Percentiles rank a stretch among this genome's conserved stretches.
These are phyloP conservation scores for Pythium coloratum DNA, from an alignment of 352 stramenopile species.

Conservation along the genomic window DNA sequence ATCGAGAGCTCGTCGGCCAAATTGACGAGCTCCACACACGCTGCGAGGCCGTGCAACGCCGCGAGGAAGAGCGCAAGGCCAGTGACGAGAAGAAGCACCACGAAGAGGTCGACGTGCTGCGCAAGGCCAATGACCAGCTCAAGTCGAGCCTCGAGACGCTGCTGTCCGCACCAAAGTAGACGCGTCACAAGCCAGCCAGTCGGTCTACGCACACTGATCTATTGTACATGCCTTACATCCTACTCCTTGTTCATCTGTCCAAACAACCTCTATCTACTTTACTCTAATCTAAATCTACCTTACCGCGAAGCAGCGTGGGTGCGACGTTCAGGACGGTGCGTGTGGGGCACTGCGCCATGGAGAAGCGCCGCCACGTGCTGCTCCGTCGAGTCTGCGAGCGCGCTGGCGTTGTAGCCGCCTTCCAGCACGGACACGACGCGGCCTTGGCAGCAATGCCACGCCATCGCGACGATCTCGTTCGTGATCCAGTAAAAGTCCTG, in stretches of 20 bases:
- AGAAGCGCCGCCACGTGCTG: constrained; percentile 35
- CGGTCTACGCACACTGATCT: not conserved
- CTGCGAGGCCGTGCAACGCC: constrained; percentile 58
- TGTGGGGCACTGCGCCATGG: constrained; percentile 37
- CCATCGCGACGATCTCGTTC: constrained; percentile 42
- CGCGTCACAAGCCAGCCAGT: not conserved
- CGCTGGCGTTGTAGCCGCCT: constrained; percentile 38
- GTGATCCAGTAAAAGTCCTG: constrained; percentile 40
- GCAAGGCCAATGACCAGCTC: constrained; percentile 88
- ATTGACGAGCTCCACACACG: constrained; percentile 71
- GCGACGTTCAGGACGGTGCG: constrained; percentile 26
- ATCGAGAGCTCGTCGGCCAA: constrained; percentile 75
- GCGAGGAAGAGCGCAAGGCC: constrained; percentile 63
- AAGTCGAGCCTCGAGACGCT: constrained; percentile 90
- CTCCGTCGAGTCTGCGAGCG: constrained; percentile 32
- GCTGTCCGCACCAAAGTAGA: constrained; percentile 62
- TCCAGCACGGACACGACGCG: constrained; percentile 66
- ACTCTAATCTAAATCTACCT: not conserved
- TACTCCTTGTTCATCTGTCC: not conserved
- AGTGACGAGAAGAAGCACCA: constrained; percentile 85
- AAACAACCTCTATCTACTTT: not conserved
- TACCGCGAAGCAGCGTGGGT: not conserved
- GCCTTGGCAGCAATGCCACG: constrained; percentile 37
- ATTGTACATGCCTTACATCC: constrained; percentile 9
- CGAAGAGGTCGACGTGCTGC: constrained; percentile 85